Percentiles rank a stretch among this genome's conserved stretches.
Evolutionary conservation across 768 basidiomycete genomes (phyloP).

Genomic region (Tricholoma flavovirens): DNA sequence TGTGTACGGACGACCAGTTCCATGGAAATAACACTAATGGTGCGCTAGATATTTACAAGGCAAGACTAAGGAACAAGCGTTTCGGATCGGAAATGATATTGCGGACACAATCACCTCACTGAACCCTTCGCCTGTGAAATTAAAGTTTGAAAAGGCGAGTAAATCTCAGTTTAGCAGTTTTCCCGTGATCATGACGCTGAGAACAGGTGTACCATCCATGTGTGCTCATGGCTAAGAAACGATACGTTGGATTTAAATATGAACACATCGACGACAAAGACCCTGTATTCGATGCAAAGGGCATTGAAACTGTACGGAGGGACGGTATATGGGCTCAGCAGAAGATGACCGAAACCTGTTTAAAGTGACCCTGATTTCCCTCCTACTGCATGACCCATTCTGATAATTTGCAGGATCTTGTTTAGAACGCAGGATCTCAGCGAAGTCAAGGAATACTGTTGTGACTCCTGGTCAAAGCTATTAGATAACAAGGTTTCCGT

Average conservation of each 20-base stretch:
- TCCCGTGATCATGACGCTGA: not conserved
- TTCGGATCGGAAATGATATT: conserved; percentile 89
- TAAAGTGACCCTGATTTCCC: conserved; percentile 58
- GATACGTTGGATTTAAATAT: conserved; percentile 96
- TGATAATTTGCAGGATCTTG: conserved; percentile 53
- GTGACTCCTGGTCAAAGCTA: conserved; percentile 77
- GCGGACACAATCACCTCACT: conserved; percentile 77
- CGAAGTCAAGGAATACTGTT: conserved; percentile 84
- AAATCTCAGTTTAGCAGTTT: not conserved
- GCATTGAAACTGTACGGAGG: conserved; percentile 92
- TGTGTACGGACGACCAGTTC: conserved; percentile 36
- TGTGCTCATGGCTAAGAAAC: conserved; percentile 95
- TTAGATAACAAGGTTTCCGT: conserved; percentile 73
- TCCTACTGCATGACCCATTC: not conserved
- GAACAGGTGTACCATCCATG: conserved; percentile 90
- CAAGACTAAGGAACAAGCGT: conserved; percentile 89
- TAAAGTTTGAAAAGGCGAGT: conserved; percentile 94
- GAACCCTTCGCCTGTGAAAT: conserved; percentile 88
- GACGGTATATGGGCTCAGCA: conserved; percentile 88
- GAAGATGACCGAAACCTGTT: conserved; percentile 86
- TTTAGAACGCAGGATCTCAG: conserved; percentile 90
- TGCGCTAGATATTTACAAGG: conserved; percentile 64
- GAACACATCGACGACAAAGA: conserved; percentile 75
- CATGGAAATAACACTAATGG: not conserved
- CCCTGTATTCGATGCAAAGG: conserved; percentile 91